These are phyloP conservation scores for Strombidium stylifer DNA, from an alignment of 73 alveolate genomes.

Conservation along the genomic window DNA sequence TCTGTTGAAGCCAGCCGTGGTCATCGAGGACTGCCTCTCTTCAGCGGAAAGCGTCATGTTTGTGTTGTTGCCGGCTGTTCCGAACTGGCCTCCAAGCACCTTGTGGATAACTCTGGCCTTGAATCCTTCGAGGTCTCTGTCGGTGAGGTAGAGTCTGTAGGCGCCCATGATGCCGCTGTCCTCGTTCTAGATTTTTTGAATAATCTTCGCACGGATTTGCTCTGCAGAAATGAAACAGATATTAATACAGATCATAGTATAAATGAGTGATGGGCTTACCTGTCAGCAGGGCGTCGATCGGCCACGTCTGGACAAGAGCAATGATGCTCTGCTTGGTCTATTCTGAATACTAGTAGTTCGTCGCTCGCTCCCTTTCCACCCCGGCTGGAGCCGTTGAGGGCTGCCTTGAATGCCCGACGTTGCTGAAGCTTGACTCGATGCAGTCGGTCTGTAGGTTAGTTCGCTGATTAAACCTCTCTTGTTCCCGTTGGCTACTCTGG, in stretches of 20 bases:
- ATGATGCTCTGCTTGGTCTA: no score
- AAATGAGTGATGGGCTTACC: no score
- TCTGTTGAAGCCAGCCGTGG: not conserved
- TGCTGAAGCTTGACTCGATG: no score
- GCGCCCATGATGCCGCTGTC: slow-evolving; percentile 41
- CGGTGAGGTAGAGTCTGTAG: slow-evolving; percentile 14
- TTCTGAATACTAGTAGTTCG: not conserved
- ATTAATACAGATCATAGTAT: not conserved
- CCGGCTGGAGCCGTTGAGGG: not conserved
- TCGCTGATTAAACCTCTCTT: no score
- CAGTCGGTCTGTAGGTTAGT: no score
- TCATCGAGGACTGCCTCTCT: not conserved
- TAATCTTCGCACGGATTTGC: not conserved
- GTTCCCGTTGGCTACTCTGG: no score
- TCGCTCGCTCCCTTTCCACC: not conserved
- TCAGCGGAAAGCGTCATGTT: no score
- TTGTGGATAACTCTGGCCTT: slow-evolving; percentile 24
- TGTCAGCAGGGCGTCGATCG: not conserved
- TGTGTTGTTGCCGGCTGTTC: slow-evolving; percentile 23
- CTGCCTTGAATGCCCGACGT: no score
- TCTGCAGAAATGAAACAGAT: not conserved
- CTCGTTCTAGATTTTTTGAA: not conserved
- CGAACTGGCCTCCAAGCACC: no score
- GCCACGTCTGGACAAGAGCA: not conserved
- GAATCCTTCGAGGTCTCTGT: slow-evolving; percentile 23